A percentile compares a stretch with the other conserved stretches of the same genome.
phyloP scores from a whole-genome alignment of 257 asterid genomes.

The Cinchona pubescens region DNA sequence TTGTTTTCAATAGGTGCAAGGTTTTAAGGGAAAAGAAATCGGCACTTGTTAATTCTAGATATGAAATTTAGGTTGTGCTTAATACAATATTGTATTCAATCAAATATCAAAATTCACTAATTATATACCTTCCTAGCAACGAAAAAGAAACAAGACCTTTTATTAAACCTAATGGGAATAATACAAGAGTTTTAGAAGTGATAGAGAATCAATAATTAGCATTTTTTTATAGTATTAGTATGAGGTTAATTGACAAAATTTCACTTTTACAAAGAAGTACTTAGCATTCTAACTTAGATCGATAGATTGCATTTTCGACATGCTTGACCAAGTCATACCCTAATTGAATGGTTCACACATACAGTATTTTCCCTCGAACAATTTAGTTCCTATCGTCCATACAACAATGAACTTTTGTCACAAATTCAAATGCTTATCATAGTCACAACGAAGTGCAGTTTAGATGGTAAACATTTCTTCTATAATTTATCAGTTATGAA shows the following conservation, averaged over 20 bases:
- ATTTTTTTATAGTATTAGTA: background rate
- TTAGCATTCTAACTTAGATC: background rate
- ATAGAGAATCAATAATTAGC: background rate
- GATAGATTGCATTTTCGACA: background rate
- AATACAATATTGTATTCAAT: too few relatives aligned
- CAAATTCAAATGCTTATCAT: background rate
- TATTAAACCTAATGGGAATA: background rate
- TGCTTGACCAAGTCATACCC: background rate
- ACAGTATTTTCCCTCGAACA: slow-evolving; percentile 7
- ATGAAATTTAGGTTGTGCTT: too few relatives aligned
- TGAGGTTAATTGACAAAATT: background rate
- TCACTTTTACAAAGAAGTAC: background rate
- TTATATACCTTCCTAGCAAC: too few relatives aligned
- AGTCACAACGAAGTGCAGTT: too few relatives aligned
- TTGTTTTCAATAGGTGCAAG: background rate
- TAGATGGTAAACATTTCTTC: too few relatives aligned
- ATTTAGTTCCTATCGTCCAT: slow-evolving; percentile 10
- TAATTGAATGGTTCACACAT: background rate
- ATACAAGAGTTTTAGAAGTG: background rate
- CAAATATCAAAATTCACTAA: too few relatives aligned
- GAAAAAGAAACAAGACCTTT: background rate
- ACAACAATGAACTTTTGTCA: slow-evolving; percentile 7
- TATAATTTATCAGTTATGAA: too few relatives aligned
- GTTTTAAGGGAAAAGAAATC: background rate
- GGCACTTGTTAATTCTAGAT: background rate